phyloP scores from a whole-genome alignment of 208 protist genomes.

The Leptomonas seymouri region DNA sequence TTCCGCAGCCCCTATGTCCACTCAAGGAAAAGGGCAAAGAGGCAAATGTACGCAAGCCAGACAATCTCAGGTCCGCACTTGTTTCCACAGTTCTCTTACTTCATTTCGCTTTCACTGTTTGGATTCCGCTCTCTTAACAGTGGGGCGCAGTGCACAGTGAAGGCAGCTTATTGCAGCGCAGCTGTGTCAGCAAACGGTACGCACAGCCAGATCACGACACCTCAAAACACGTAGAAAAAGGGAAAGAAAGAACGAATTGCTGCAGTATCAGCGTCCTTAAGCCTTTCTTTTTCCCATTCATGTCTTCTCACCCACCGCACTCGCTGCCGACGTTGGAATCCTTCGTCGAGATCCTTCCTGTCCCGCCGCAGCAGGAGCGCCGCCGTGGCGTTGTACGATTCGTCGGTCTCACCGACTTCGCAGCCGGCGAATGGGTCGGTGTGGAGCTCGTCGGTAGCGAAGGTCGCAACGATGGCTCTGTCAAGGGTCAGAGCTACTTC shows the following conservation, averaged over 20 bases:
- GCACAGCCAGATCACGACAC: too few species aligned
- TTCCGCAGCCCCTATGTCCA: not conserved
- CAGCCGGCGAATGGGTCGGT: slow-evolving; percentile 56
- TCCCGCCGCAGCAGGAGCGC: slow-evolving; percentile 29
- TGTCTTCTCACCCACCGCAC: slow-evolving; percentile 4
- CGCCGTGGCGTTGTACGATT: slow-evolving; percentile 73
- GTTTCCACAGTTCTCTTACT: too few species aligned
- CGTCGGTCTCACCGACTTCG: slow-evolving; percentile 55
- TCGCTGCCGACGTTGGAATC: slow-evolving; percentile 24
- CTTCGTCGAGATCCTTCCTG: slow-evolving; percentile 52
- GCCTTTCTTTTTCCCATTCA: not conserved
- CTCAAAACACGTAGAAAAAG: not conserved
- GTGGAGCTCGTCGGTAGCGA: slow-evolving; percentile 56
- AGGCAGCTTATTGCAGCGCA: too few species aligned
- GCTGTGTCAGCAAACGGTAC: too few species aligned
- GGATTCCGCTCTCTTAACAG: too few species aligned
- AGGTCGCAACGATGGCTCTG: slow-evolving; percentile 56
- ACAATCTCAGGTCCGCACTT: too few species aligned
- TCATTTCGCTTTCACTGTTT: too few species aligned
- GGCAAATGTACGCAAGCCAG: too few species aligned
- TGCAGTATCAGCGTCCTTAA: not conserved
- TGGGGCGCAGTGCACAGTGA: too few species aligned
- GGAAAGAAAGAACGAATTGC: not conserved
- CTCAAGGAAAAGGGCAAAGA: too few species aligned
- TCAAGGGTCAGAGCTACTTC: slow-evolving; percentile 55